Base-by-base conservation (phyloP, 768 basidiomycete genomes). In the Favolaschia claudopus region DNA sequence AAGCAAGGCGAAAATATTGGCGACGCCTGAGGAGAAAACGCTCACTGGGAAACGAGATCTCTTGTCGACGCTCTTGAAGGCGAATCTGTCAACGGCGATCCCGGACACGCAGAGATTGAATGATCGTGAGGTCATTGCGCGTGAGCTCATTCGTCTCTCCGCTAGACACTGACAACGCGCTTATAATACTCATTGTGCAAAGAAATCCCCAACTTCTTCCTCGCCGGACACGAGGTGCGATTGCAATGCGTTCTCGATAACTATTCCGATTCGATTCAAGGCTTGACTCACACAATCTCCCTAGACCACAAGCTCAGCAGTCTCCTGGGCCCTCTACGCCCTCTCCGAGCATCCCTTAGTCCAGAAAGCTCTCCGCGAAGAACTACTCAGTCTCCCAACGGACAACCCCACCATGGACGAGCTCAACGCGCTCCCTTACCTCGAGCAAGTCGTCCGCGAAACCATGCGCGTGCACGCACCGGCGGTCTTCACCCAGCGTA, bases 401-500 rank as follows among this genome's bases (percentile, higher is more conserved):
- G 71, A 81, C 10, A 70, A 63, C 0, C 79, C 80, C 6, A 66
- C 69, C 3, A 79, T 81, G 75, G 81, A 83, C 40, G 74, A 78
- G 34, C 73, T 85, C 5, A 72, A 73, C 44, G 65, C 75, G 27
- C 37, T 62, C 13, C 34, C 60, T 19, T 81, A 81, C 62, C 74
- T 84, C 28, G 83, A 81, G 54, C 58, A 43, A 22, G 80, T 89
- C 15, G 76, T 88, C 3, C 79, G 82, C 9, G 89, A 89, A 71
- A 82, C 80, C 0, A 68, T 89, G 50, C 81, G 89, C 1, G 43
- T 86, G 1, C 78, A 89, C 58, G 50, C 85, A 0, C 85, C 86
- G 0, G 81, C 88, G 5, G 71, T 79, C 1, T 58, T 60, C 14
- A 80, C 79, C 0, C 53, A 77, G 7, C 72, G 85, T 10, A 66